Base-by-base conservation (phyloP, 176 grass and related monocot species). In the Oryza meridionalis region DNA sequence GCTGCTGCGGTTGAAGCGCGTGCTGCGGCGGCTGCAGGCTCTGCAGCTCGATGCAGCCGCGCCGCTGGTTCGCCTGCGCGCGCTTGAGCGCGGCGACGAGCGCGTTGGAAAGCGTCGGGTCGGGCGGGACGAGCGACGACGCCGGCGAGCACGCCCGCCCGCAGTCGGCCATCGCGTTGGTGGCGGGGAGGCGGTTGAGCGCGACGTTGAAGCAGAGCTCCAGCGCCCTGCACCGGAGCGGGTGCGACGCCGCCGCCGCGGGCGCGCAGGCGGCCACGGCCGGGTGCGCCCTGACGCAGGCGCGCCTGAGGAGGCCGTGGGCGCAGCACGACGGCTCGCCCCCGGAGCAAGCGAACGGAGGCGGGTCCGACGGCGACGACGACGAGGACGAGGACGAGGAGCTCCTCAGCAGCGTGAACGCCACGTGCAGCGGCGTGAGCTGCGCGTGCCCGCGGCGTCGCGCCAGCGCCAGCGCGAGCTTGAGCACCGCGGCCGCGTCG, bases 71-170 rank as follows among this genome's bases (percentile, higher is more conserved):
- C 7, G 96, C 91, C 81, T 98, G 91, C 33, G 96, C 96, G 59
- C 96, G 92, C 81, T 98, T 98, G 73, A 98, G 93, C 11, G 96
- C 96, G 7, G 96, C 96, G 25, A 95, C 65, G 65, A 98, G 93
- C 6, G 94, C 94, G 70, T 97, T 94, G 35, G 94, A 97, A 49
- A 94, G 81, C 2, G 94, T 85, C 1, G 87, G 94, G 65, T 83
- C 68, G 27, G 79, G 67, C 55, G 88, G 81, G 75, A 90, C 24
- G 66, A 97, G 79, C 22, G 91, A 82, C 67, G 63, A 73, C 9
- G 74, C 29, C 19, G 65, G 9, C 13, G 88, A 59, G 22, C 79
- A 82, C 4, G 15, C 4, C 38, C 80, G 75, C 9, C 90, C 81
- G 61, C 49, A 15, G 13, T 82, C 25, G 1, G 42, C 74, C 2